Percentiles rank a stretch among this genome's conserved stretches.
phyloP scores from a whole-genome alignment of 1,139 yeast genomes.

The Saccharomyces uvarum region DNA sequence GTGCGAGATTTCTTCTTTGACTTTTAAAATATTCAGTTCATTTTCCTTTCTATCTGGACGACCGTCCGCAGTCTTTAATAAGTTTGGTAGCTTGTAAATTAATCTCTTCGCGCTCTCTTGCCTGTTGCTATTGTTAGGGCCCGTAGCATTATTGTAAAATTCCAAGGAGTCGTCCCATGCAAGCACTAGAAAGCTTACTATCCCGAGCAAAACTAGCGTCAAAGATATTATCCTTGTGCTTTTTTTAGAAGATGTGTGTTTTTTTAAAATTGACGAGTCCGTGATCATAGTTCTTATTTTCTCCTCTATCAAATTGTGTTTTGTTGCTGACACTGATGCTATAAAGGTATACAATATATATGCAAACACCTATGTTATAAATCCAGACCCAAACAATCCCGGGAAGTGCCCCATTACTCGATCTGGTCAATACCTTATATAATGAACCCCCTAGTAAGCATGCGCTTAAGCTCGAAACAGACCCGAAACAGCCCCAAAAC shows the following conservation, averaged over 20 bases:
- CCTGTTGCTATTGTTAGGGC: not conserved
- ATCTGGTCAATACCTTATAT: not conserved
- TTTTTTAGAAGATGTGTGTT: not conserved
- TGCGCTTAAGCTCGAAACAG: not conserved
- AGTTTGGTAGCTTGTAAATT: not conserved
- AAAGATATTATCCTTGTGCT: not conserved
- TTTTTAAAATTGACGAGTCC: not conserved
- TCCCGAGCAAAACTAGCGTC: not conserved
- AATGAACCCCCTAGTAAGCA: not conserved
- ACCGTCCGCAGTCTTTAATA: not conserved
- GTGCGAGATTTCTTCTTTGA: conserved; percentile 7
- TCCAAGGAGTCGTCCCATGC: not conserved
- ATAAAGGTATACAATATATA: not conserved
- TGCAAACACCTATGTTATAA: not conserved
- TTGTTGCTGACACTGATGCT: not conserved
- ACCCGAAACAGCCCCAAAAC: not conserved
- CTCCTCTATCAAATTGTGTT: not conserved
- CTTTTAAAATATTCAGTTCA: conserved; percentile 1
- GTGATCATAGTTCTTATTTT: not conserved
- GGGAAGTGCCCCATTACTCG: not conserved
- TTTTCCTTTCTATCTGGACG: not conserved
- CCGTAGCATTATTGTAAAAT: not conserved
- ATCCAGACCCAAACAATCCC: not conserved
- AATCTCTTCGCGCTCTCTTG: not conserved
- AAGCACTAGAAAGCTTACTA: not conserved